These are phyloP conservation scores for Calonectria montana DNA, from an alignment of 2,329 filamentous ascomycete genomes.

Conservation along the genomic window DNA sequence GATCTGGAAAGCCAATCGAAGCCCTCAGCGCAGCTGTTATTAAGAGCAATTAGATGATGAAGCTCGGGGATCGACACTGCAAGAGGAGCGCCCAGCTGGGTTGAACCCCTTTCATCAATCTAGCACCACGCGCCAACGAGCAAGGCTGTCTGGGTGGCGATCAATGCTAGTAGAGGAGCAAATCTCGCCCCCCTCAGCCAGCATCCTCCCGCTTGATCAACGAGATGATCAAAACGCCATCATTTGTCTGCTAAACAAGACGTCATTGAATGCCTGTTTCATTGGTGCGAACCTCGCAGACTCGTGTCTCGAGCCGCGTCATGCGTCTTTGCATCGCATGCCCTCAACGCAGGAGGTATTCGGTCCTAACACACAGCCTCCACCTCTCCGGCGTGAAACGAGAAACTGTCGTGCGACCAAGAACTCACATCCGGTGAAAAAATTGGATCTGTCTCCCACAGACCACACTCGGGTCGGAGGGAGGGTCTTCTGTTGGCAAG, in stretches of 20 bases:
- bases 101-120: constrained; percentile 2
- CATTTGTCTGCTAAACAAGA: background rate
- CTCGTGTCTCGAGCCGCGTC: background rate
- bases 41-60: background rate
- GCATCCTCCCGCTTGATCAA: background rate
- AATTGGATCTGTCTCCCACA: background rate
- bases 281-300: background rate
- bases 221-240: background rate
- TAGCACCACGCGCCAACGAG: background rate
- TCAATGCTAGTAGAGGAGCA: background rate
- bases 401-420: constrained; percentile 1
- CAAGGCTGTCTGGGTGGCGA: background rate
- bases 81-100: background rate
- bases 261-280: background rate
- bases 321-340: background rate
- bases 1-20: constrained; percentile 8
- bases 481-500: background rate
- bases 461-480: background rate
- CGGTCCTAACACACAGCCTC: background rate
- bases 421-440: background rate
- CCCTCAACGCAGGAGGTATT: background rate
- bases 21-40: background rate
- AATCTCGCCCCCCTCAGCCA: background rate
- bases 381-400: background rate
- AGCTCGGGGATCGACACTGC: background rate